Percentiles rank a stretch among this genome's conserved stretches.
phyloP scores from a whole-genome alignment of 306 rosid species.

The Gillenia trifoliata region DNA sequence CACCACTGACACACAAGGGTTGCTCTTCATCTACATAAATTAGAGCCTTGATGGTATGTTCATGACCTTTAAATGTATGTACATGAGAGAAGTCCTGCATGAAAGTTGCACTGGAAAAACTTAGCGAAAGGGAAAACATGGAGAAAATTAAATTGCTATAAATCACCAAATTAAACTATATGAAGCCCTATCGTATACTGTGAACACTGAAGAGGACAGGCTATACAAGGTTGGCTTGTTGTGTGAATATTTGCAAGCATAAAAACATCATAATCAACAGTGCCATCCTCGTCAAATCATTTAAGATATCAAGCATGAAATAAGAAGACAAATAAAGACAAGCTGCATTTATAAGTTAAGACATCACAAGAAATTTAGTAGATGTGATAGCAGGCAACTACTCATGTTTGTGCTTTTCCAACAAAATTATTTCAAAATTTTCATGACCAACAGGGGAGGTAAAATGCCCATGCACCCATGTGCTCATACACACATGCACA shows the following conservation, averaged over 20 bases:
- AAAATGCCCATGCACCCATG: background rate
- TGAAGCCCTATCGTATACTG: background rate
- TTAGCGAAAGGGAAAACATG: slow-evolving; percentile 13
- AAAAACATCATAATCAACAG: background rate
- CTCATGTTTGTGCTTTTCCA: slow-evolving; percentile 6
- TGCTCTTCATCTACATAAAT: slow-evolving; percentile 61
- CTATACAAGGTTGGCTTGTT: background rate
- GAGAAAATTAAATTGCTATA: background rate
- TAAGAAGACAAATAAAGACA: background rate
- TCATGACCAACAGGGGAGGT: slow-evolving; percentile 15
- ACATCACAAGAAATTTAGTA: background rate
- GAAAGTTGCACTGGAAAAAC: slow-evolving; percentile 17
- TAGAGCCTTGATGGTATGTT: slow-evolving; percentile 73
- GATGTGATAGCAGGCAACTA: background rate
- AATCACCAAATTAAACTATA: background rate
- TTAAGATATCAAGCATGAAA: background rate
- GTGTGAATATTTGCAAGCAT: background rate
- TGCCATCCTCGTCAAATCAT: background rate
- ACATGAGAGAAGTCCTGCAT: slow-evolving; percentile 79
- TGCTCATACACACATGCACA: background rate
- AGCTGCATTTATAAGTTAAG: background rate
- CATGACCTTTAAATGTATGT: slow-evolving; percentile 84
- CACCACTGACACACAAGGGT: slow-evolving; percentile 83
- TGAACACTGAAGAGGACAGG: background rate
- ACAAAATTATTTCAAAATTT: slow-evolving; percentile 1